A percentile compares a stretch with the other conserved stretches of the same genome.
These are phyloP conservation scores for Hypoxylon rubiginosum DNA, from an alignment of 2,329 filamentous ascomycete genomes.

Conservation along the genomic window DNA sequence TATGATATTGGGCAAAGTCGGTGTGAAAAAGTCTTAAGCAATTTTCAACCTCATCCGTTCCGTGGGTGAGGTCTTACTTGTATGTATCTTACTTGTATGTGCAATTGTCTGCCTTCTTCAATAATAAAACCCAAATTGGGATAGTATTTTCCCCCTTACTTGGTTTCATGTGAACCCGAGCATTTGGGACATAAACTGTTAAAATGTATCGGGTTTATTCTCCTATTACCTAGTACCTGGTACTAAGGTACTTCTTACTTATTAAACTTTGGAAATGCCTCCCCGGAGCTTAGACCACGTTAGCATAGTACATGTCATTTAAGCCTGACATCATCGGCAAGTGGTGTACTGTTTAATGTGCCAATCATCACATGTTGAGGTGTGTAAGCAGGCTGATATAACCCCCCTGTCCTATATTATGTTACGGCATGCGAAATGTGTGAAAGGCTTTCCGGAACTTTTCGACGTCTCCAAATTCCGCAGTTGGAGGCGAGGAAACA, in stretches of 20 bases:
- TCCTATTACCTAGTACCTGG: too few species aligned
- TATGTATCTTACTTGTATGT: neutral
- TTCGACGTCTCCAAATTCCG: conserved; percentile 41
- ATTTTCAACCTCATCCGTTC: conserved; percentile 14
- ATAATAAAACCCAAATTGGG: neutral
- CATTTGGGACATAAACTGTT: neutral
- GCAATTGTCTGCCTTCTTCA: neutral
- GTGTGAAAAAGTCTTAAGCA: conserved; percentile 21
- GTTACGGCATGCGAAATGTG: neutral
- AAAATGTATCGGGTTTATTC: too few species aligned
- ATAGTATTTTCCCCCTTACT: neutral
- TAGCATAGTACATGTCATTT: conserved; percentile 15
- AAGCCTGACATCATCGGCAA: conserved; percentile 38
- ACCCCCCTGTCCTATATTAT: conserved; percentile 10
- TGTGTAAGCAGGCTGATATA: conserved; percentile 12
- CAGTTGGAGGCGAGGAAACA: conserved; percentile 32
- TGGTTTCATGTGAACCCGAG: conserved; percentile 2
- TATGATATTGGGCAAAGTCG: conserved; percentile 25
- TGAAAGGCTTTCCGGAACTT: conserved; percentile 26
- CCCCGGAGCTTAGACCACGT: neutral
- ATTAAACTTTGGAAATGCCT: too few species aligned
- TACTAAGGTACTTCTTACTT: neutral
- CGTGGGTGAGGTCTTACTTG: neutral
- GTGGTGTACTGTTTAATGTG: neutral
- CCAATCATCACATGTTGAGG: conserved; percentile 30